A percentile compares a stretch with the other conserved stretches of the same genome.
Evolutionary conservation across 2,329 filamentous ascomycete species (phyloP).

Genomic region (Fusarium sambucinum): DNA sequence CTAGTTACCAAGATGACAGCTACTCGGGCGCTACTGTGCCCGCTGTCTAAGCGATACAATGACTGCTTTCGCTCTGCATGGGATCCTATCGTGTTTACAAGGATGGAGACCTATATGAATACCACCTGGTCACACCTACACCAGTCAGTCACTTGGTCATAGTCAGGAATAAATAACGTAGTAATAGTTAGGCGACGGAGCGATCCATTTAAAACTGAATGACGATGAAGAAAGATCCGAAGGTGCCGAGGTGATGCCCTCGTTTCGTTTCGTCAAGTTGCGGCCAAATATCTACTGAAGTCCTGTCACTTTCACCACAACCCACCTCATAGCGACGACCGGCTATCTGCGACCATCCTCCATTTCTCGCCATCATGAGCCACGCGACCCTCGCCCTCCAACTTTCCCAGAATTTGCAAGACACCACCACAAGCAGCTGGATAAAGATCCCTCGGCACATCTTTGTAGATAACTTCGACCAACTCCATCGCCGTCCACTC

Average conservation of each 20-base stretch:
- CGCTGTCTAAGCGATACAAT: conserved; percentile 8
- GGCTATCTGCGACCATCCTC: conserved; percentile 43
- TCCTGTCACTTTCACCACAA: conserved; percentile 19
- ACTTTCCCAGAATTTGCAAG: conserved; percentile 81
- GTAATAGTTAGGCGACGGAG: not conserved
- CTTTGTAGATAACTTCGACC: conserved; percentile 87
- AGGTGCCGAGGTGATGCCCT: conserved; percentile 12
- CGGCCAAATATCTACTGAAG: not conserved
- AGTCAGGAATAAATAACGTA: not conserved
- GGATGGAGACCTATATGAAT: not conserved
- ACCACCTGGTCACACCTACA: conserved; percentile 18
- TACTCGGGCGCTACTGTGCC: not conserved
- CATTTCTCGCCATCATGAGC: conserved; percentile 51
- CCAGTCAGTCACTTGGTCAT: not conserved
- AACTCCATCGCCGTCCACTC: conserved; percentile 81
- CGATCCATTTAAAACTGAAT: not conserved
- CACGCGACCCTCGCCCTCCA: conserved; percentile 79
- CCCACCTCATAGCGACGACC: conserved; percentile 40
- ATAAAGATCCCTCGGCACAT: conserved; percentile 81
- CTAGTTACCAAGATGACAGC: not conserved
- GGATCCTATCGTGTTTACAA: not conserved
- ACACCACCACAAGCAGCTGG: conserved; percentile 81
- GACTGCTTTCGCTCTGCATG: conserved; percentile 14
- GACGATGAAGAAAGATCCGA: conserved; percentile 16
- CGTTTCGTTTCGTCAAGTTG: not conserved